Evolutionary conservation across 495 filamentous ascomycete genomes (phyloP).

Genomic region (Penicillium diatomitis): DNA sequence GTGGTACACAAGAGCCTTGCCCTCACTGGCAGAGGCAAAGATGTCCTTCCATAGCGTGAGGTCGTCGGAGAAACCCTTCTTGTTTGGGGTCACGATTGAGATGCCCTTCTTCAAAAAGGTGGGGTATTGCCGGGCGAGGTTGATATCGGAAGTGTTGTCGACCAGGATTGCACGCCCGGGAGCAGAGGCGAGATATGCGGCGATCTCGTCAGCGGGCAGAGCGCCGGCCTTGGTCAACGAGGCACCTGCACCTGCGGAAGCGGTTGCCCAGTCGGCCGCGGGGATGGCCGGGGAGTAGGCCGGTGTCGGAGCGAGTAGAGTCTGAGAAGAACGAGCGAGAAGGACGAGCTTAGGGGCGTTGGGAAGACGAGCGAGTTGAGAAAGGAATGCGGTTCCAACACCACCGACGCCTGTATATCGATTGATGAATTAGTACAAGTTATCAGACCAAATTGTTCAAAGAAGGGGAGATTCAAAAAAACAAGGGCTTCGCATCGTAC

Average conservation of each 20-base stretch:
- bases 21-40: conserved; percentile 49
- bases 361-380: conserved; percentile 60
- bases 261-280: conserved; percentile 40
- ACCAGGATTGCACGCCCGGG: conserved; percentile 68
- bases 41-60: conserved; percentile 73
- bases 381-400: conserved; percentile 84
- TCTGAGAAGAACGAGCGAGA: conserved; percentile 70
- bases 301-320: conserved; percentile 47
- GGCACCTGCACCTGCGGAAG: conserved; percentile 46
- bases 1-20: conserved; percentile 73
- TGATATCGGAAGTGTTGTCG: conserved; percentile 83
- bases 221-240: conserved; percentile 39
- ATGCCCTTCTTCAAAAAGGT: conserved; percentile 66
- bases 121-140: conserved; percentile 69
- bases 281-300: conserved; percentile 40
- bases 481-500: conserved; percentile 14
- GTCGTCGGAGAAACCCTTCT: conserved; percentile 80
- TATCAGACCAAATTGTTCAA: no score
- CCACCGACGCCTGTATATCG: conserved; percentile 67
- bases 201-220: conserved; percentile 51
- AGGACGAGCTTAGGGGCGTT: conserved; percentile 63
- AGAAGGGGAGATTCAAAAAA: neutral
- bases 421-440: neutral
- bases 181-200: conserved; percentile 55
- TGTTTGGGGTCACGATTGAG: conserved; percentile 88